Conservation (phyloP, 345 rosid species). For the Citrus mangshanensis region DNA sequence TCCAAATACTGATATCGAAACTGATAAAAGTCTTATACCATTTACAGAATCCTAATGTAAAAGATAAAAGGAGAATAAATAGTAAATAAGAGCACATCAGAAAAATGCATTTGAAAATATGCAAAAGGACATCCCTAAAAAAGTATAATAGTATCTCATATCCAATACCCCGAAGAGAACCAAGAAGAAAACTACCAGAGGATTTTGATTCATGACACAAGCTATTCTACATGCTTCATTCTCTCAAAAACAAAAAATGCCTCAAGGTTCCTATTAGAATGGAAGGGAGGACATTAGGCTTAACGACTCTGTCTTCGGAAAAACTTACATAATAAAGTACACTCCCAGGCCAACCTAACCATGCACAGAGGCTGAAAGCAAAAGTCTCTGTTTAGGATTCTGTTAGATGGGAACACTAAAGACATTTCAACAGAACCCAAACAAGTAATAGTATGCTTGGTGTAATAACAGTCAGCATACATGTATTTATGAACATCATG, state of each 20-base stretch:
- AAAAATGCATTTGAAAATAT: neutral
- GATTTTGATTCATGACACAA: neutral
- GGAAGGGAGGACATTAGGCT: neutral
- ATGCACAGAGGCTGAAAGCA: neutral
- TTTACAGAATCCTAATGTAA: slow-evolving; percentile 56
- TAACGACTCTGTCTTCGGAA: neutral
- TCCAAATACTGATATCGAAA: slow-evolving; percentile 75
- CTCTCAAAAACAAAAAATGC: neutral
- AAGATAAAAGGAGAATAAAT: slow-evolving; percentile 17
- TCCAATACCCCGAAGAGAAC: neutral
- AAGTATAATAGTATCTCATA: neutral
- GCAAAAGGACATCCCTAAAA: neutral
- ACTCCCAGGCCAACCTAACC: neutral
- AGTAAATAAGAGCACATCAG: slow-evolving; percentile 13
- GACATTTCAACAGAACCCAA: neutral
- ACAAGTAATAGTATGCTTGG: neutral
- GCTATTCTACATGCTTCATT: neutral
- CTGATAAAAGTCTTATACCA: slow-evolving; percentile 70
- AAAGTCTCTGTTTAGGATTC: neutral
- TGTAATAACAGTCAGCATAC: neutral
- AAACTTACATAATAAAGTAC: neutral
- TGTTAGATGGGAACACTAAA: neutral
- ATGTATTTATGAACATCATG: neutral
- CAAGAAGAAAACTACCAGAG: neutral
- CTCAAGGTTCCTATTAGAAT: neutral